Evolutionary conservation across 345 rosid genomes (phyloP).

Genomic region (Ailanthus altissimus): DNA sequence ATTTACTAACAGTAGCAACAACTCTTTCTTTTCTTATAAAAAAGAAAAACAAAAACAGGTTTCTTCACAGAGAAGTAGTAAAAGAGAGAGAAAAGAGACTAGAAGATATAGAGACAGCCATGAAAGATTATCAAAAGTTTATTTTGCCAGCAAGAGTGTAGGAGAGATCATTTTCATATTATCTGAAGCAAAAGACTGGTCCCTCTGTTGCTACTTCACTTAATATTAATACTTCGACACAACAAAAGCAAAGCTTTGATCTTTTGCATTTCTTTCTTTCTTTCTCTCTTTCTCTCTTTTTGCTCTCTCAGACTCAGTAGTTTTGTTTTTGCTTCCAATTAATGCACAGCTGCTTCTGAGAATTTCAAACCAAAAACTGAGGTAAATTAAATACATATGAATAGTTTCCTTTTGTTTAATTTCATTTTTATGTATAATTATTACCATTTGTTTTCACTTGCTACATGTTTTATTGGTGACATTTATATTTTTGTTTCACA

Average conservation of each 20-base stretch:
- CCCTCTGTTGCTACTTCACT: slow-evolving; percentile 42
- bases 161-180: slow-evolving; percentile 17
- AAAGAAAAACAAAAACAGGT: slow-evolving; percentile 33
- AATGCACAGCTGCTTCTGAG: slow-evolving; percentile 24
- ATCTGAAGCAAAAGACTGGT: slow-evolving; percentile 49
- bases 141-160: too few species aligned
- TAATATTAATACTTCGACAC: slow-evolving; percentile 43
- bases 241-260: slow-evolving; percentile 43
- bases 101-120: slow-evolving; percentile 47
- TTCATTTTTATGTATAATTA: not conserved
- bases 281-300: slow-evolving; percentile 23
- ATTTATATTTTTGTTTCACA: slow-evolving; percentile 22
- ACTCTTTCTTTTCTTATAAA: too few species aligned
- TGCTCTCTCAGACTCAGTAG: not conserved
- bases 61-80: slow-evolving; percentile 75
- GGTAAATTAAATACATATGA: slow-evolving; percentile 31
- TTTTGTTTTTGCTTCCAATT: slow-evolving; percentile 23
- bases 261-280: slow-evolving; percentile 29
- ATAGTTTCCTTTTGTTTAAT: not conserved
- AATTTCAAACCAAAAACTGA: slow-evolving; percentile 18
- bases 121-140: slow-evolving; percentile 38
- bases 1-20: slow-evolving; percentile 13
- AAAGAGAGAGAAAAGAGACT: slow-evolving; percentile 20
- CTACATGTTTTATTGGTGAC: too few species aligned
- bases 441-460: not conserved